phyloP scores from a whole-genome alignment of 2,329 filamentous ascomycete genomes.

The Plenodomus tracheiphilus region DNA sequence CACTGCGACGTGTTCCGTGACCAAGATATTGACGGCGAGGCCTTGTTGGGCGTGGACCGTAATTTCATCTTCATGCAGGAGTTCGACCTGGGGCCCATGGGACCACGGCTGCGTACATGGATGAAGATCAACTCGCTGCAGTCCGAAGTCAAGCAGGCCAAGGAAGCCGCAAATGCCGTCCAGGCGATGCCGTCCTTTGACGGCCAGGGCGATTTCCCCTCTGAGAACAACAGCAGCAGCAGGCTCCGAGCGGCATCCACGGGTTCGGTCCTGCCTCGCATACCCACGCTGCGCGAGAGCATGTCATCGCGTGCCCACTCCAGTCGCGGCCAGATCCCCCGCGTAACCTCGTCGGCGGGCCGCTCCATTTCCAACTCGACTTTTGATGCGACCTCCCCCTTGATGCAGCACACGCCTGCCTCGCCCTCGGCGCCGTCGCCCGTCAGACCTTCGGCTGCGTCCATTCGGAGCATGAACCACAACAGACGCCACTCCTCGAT shows the following conservation, averaged over 20 bases:
- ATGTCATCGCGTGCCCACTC: slow-evolving; percentile 30
- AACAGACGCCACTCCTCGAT: slow-evolving; percentile 86
- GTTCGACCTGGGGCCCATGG: slow-evolving; percentile 90
- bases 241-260: slow-evolving; percentile 54
- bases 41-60: slow-evolving; percentile 92
- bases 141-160: slow-evolving; percentile 73
- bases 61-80: slow-evolving; percentile 94
- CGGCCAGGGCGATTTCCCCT: slow-evolving; percentile 25
- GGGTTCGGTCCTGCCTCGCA: slow-evolving; percentile 43
- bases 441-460: slow-evolving; percentile 73
- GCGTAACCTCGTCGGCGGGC: slow-evolving; percentile 38
- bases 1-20: slow-evolving; percentile 95
- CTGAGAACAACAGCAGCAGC: slow-evolving; percentile 40
- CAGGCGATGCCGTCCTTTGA: slow-evolving; percentile 42
- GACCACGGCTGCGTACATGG: slow-evolving; percentile 89
- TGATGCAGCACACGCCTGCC: slow-evolving; percentile 49
- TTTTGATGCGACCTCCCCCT: slow-evolving; percentile 47
- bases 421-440: slow-evolving; percentile 47
- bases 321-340: slow-evolving; percentile 32
- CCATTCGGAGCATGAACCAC: slow-evolving; percentile 79
- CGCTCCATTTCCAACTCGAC: slow-evolving; percentile 31
- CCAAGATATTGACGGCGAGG: slow-evolving; percentile 94
- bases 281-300: slow-evolving; percentile 42
- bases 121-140: slow-evolving; percentile 93
- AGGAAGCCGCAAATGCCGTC: slow-evolving; percentile 36